Evolutionary conservation across 2,329 filamentous ascomycete genomes (phyloP).

Genomic region (Monosporascus sp.): DNA sequence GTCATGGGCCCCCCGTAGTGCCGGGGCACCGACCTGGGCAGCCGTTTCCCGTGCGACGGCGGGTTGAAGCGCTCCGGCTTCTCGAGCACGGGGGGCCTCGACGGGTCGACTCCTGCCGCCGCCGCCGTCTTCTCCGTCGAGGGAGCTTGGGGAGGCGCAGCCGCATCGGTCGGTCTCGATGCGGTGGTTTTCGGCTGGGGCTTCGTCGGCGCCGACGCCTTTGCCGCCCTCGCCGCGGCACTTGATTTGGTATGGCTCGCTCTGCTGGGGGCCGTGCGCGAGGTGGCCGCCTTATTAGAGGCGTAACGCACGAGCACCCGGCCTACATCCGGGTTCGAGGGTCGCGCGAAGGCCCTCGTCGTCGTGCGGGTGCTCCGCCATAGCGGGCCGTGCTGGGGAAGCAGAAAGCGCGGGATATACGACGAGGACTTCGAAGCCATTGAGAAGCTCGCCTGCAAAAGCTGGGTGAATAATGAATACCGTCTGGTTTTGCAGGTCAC

Average conservation of each 20-base stretch:
- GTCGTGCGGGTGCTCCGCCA: conserved; percentile 36
- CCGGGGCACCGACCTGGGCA: conserved; percentile 49
- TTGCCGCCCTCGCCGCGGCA: conserved; percentile 16
- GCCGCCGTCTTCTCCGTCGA: neutral
- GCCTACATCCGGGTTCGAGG: conserved; percentile 20
- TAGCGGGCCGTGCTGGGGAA: conserved; percentile 54
- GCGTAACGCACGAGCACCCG: conserved; percentile 29
- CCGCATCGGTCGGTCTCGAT: conserved; percentile 7
- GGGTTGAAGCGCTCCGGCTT: conserved; percentile 88
- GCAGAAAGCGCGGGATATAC: conserved; percentile 61
- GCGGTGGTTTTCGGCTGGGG: conserved; percentile 7
- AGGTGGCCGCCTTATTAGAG: conserved; percentile 21
- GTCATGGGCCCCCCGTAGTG: conserved; percentile 72
- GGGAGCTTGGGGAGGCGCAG: conserved; percentile 7
- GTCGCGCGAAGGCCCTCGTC: conserved; percentile 17
- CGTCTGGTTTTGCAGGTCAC: no score
- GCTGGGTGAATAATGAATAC: no score
- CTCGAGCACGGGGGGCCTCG: conserved; percentile 67
- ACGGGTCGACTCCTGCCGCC: conserved; percentile 17
- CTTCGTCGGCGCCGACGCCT: conserved; percentile 19
- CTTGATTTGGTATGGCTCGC: conserved; percentile 38
- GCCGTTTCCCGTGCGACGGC: conserved; percentile 75
- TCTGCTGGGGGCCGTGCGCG: conserved; percentile 35
- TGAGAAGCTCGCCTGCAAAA: neutral
- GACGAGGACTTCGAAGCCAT: conserved; percentile 40